These are phyloP conservation scores for Globisporangium echinulatum DNA, from an alignment of 352 stramenopile species.

Conservation along the genomic window DNA sequence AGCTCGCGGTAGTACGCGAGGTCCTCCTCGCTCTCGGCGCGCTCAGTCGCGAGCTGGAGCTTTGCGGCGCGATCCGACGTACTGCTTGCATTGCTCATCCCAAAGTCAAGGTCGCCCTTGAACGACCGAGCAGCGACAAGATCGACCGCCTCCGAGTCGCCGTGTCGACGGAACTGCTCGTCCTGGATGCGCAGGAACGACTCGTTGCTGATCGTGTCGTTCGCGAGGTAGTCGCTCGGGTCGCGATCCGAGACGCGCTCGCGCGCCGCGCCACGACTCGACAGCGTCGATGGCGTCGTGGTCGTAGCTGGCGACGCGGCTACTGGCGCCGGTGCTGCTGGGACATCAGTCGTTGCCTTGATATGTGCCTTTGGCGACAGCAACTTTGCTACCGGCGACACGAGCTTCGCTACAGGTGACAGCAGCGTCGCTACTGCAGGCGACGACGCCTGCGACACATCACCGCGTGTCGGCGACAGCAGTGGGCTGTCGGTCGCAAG, in stretches of 20 bases:
- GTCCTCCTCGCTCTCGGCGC: slow-evolving; percentile 27
- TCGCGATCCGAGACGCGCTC: slow-evolving; percentile 22
- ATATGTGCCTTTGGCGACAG: not conserved
- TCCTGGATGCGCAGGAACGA: slow-evolving; percentile 46
- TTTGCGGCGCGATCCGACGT: not conserved
- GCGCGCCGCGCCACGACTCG: slow-evolving; percentile 14
- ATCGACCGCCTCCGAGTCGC: slow-evolving; percentile 14
- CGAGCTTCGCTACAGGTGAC: not conserved
- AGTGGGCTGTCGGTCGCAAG: slow-evolving; percentile 15
- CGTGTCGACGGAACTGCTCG: slow-evolving; percentile 16
- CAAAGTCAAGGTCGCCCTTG: slow-evolving; percentile 44
- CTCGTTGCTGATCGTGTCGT: slow-evolving; percentile 73
- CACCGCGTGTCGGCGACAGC: not conserved
- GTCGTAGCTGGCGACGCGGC: slow-evolving; percentile 3
- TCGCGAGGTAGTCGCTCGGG: slow-evolving; percentile 51
- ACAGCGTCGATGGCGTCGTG: slow-evolving; percentile 12
- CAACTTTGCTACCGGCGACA: not conserved
- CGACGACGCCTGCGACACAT: not conserved
- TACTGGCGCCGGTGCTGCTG: not conserved
- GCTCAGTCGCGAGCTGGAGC: not conserved
- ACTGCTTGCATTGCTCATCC: slow-evolving; percentile 1
- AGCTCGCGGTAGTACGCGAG: slow-evolving; percentile 45
- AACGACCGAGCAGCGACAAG: slow-evolving; percentile 27
- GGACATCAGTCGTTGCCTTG: not conserved
- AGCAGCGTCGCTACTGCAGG: not conserved